A percentile compares a stretch with the other conserved stretches of the same genome.
These are phyloP conservation scores for Talaromyces sp. DNA, from an alignment of 2,329 filamentous ascomycete genomes.

Conservation along the genomic window DNA sequence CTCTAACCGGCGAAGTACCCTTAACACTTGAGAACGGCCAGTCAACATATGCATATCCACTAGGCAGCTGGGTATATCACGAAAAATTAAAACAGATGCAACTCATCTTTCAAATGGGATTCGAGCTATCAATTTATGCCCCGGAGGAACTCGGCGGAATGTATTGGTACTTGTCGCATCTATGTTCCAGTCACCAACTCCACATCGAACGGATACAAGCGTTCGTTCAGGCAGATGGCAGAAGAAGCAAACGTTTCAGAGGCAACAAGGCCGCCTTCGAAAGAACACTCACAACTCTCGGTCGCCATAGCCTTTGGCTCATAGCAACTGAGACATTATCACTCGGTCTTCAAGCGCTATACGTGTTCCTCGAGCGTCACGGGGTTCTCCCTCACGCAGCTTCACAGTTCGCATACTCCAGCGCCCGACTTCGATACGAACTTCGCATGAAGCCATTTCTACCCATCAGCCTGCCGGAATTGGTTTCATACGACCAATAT, in stretches of 20 bases:
- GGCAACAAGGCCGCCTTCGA: conserved; percentile 33
- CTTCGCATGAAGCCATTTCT: conserved; percentile 84
- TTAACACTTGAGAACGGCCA: conserved; percentile 54
- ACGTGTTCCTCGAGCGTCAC: conserved; percentile 62
- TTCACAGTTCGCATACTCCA: conserved; percentile 59
- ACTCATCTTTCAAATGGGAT: conserved; percentile 83
- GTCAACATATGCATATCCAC: conserved; percentile 63
- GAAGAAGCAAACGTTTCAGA: conserved; percentile 26
- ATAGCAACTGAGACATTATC: conserved; percentile 58
- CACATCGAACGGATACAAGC: conserved; percentile 71
- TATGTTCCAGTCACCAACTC: conserved; percentile 64
- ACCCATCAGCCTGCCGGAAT: conserved; percentile 62
- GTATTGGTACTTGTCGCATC: conserved; percentile 84
- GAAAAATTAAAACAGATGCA: conserved; percentile 89
- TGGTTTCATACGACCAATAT: conserved; percentile 65
- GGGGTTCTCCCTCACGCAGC: conserved; percentile 49
- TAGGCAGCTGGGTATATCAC: conserved; percentile 85
- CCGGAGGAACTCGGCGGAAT: conserved; percentile 79
- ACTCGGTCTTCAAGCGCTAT: conserved; percentile 57
- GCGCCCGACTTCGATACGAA: conserved; percentile 68
- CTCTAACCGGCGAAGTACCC: conserved; percentile 59
- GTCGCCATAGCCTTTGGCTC: conserved; percentile 62
- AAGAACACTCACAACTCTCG: conserved; percentile 51
- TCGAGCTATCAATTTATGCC: conserved; percentile 88
- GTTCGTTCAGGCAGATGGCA: conserved; percentile 51